phyloP scores from a whole-genome alignment of 2,329 filamentous ascomycete species.

The Sporothrix variecibatus region DNA sequence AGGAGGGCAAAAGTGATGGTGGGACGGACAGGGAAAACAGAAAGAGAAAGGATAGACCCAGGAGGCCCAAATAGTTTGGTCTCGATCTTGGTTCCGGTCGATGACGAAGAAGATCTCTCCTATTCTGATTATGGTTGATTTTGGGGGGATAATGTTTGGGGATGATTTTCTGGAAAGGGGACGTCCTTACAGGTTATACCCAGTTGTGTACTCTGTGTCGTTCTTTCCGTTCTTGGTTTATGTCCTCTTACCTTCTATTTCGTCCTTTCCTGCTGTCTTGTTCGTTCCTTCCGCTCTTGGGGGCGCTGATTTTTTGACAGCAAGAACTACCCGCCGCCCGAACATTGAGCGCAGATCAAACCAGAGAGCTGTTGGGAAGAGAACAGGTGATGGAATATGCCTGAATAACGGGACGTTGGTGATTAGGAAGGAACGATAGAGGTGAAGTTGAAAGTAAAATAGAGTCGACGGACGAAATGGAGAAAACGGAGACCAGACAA shows the following conservation, averaged over 20 bases:
- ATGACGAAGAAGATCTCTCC: constrained; percentile 19
- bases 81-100: constrained; percentile 20
- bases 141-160: not conserved
- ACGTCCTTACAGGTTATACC: not conserved
- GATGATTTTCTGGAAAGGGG: not conserved
- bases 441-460: constrained; percentile 32
- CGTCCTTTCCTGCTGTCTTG: not conserved
- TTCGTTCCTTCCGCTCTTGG: constrained; percentile 5
- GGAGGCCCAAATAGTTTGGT: not conserved
- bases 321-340: constrained; percentile 22
- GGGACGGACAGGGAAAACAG: constrained; percentile 1
- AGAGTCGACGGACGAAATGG: constrained; percentile 31
- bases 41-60: not conserved
- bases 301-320: not conserved
- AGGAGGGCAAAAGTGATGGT: not conserved
- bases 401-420: not conserved
- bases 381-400: not conserved
- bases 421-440: constrained; percentile 30
- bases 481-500: constrained; percentile 37
- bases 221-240: constrained; percentile 16
- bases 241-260: not conserved
- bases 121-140: not conserved
- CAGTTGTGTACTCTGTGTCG: not conserved
- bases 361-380: constrained; percentile 22
- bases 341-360: constrained; percentile 35